These are phyloP conservation scores for Pisolithus tinctorius DNA, from an alignment of 768 basidiomycete genomes.

Conservation along the genomic window DNA sequence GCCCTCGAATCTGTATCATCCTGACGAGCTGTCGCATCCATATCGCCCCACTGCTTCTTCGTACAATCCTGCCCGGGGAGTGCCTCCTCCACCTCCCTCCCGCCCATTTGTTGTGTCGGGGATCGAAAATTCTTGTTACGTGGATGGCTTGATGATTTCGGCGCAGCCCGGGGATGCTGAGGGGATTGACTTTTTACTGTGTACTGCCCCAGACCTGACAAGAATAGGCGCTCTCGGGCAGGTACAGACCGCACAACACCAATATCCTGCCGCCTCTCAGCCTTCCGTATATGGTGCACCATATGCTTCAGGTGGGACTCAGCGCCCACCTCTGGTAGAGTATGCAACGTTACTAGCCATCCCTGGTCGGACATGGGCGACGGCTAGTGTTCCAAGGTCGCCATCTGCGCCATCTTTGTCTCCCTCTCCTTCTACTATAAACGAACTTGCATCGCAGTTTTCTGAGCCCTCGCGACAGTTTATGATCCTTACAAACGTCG, in stretches of 20 bases:
- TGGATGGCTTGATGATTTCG: slow-evolving; percentile 59
- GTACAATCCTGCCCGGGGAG: slow-evolving; percentile 43
- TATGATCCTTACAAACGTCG: slow-evolving; percentile 83
- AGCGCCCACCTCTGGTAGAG: slow-evolving; percentile 66
- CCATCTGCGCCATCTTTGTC: slow-evolving; percentile 28
- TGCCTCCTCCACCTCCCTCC: slow-evolving; percentile 37
- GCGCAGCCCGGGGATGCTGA: slow-evolving; percentile 73
- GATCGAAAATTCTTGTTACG: slow-evolving; percentile 59
- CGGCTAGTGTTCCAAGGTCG: slow-evolving; percentile 48
- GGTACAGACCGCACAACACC: slow-evolving; percentile 38
- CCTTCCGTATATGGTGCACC: slow-evolving; percentile 33
- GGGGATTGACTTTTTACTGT: slow-evolving; percentile 68
- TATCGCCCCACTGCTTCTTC: slow-evolving; percentile 38
- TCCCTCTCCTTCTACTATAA: slow-evolving; percentile 52
- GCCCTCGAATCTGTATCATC: slow-evolving; percentile 68
- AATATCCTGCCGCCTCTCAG: slow-evolving; percentile 28
- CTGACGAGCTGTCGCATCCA: slow-evolving; percentile 56
- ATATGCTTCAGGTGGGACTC: slow-evolving; percentile 34
- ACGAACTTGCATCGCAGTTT: slow-evolving; percentile 80
- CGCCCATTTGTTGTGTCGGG: slow-evolving; percentile 54
- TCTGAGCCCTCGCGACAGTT: slow-evolving; percentile 71
- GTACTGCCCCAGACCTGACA: slow-evolving; percentile 69
- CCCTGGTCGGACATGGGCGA: slow-evolving; percentile 79
- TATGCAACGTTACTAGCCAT: slow-evolving; percentile 72
- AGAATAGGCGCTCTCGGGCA: slow-evolving; percentile 67